phyloP scores from a whole-genome alignment of 495 filamentous ascomycete genomes.

The Letharia columbiana region DNA sequence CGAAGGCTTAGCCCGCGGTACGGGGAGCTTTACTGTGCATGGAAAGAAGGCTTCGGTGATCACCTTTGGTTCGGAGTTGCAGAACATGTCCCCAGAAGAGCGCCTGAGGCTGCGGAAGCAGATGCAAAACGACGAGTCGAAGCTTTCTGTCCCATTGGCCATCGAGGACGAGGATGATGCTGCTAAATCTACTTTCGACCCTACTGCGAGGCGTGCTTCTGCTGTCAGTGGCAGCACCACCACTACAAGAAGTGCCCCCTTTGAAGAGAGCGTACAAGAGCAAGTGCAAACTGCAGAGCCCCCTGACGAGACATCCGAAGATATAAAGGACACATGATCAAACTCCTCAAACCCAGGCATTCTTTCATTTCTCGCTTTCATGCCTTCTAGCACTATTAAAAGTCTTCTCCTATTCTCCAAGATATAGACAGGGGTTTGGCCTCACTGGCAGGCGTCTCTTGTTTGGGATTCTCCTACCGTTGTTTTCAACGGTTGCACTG shows the following conservation, averaged over 20 bases:
- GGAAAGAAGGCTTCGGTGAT: slow-evolving; percentile 97
- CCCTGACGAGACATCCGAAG: neutral
- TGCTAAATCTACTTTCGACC: slow-evolving; percentile 27
- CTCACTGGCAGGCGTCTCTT: slow-evolving; percentile 16
- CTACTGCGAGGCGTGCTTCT: slow-evolving; percentile 31
- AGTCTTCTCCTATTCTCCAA: neutral
- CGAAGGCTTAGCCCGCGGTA: slow-evolving; percentile 66
- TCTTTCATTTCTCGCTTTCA: neutral
- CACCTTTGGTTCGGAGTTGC: slow-evolving; percentile 86
- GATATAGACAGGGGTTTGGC: slow-evolving; percentile 5
- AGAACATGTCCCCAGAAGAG: slow-evolving; percentile 72
- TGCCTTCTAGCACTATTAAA: neutral
- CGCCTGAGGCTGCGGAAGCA: slow-evolving; percentile 52
- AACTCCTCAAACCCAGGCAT: neutral
- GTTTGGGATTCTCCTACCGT: neutral
- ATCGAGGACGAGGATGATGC: slow-evolving; percentile 32
- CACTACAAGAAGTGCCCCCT: slow-evolving; percentile 22
- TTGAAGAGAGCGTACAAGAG: slow-evolving; percentile 16
- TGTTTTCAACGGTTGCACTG: neutral
- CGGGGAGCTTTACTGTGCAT: slow-evolving; percentile 88
- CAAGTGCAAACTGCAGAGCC: neutral
- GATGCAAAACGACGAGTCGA: slow-evolving; percentile 39
- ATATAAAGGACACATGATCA: neutral
- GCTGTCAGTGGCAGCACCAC: slow-evolving; percentile 35
- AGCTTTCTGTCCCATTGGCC: slow-evolving; percentile 34